Percentiles rank a stretch among this genome's conserved stretches.
Conservation (phyloP, 2,329 filamentous ascomycete species). For the Clarireedia hainanense region DNA sequence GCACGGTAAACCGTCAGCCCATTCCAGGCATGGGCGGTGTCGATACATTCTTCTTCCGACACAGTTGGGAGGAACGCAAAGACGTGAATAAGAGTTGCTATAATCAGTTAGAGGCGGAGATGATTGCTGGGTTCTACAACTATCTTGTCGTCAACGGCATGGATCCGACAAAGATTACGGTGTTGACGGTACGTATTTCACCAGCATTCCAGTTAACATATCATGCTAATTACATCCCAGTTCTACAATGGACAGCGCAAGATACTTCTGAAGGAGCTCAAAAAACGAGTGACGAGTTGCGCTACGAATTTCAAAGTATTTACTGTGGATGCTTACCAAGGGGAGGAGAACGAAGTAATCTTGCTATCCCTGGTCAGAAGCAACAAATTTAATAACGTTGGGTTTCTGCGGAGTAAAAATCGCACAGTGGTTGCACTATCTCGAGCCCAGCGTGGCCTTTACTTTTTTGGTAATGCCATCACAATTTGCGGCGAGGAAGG, state of each 20-base stretch:
- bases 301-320: constrained; percentile 46
- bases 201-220: not conserved
- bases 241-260: constrained; percentile 84
- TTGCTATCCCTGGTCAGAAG: constrained; percentile 75
- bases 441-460: constrained; percentile 71
- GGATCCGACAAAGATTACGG: constrained; percentile 54
- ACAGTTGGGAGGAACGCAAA: constrained; percentile 55
- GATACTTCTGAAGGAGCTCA: constrained; percentile 43
- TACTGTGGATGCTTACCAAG: constrained; percentile 85
- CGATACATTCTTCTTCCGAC: constrained; percentile 55
- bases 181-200: constrained; percentile 49
- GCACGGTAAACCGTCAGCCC: constrained; percentile 40
- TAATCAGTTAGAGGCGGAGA: constrained; percentile 66
- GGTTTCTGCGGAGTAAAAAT: constrained; percentile 62
- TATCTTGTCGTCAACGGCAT: constrained; percentile 66
- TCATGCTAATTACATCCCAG: constrained; percentile 9
- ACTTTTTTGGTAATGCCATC: constrained; percentile 71
- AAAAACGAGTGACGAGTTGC: constrained; percentile 32
- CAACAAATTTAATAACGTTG: constrained; percentile 49
- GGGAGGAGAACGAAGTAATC: constrained; percentile 81
- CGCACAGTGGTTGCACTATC: constrained; percentile 52
- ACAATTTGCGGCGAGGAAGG: constrained; percentile 31
- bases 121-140: constrained; percentile 64
- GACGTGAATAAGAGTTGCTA: constrained; percentile 58
- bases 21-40: constrained; percentile 55